Evolutionary conservation across 1,284 basidiomycete species (phyloP), one percentile per base, ranked within the genome.

Genomic region (Sporisorium graminicola): DNA sequence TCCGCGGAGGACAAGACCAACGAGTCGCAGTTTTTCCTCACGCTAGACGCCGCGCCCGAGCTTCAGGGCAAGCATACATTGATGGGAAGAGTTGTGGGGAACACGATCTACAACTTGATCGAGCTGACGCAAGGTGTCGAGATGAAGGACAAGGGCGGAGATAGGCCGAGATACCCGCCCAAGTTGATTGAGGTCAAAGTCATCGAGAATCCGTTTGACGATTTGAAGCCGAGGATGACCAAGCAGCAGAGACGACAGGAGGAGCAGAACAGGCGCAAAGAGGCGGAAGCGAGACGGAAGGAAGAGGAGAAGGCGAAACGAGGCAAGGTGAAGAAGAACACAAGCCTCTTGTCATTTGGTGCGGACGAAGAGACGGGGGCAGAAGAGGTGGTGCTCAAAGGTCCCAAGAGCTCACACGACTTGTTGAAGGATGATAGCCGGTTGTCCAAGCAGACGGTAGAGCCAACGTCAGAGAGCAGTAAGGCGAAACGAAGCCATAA

Each of bases 191-290:
- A 89, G 1, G 89, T 96, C 42, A 90, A 91, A 18, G 93, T 98
- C 60, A 83, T 95, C 16, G 94, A 97, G 64, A 96, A 98, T 82
- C 95, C 96, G 0, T 98, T 97, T 83, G 90, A 91, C 53, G 95
- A 98, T 82, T 96, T 98, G 75, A 89, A 95, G 29, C 95, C 96
- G 1, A 91, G 96, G n/a, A 97, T 98, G 74, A 99, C 96, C 0
- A 94, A 93, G 0, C 93, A 91, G 1, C 95, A 98, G 87, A 92
- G 92, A 71, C 90, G 91, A 46, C 91, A 89, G 0, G 95, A 97
- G 84, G 91, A 92, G 71, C 89, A 89, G 78, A 88, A 89, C 51
- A 93, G 94, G 82, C 88, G 91, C 18, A 93, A 94, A 82, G 91
- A 92, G 77, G 90, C 26, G 46, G 44, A 26, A 58, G 43, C 16